These are phyloP conservation scores for Wolfiporia cocos DNA, from an alignment of 1,284 basidiomycete species.

Conservation along the genomic window DNA sequence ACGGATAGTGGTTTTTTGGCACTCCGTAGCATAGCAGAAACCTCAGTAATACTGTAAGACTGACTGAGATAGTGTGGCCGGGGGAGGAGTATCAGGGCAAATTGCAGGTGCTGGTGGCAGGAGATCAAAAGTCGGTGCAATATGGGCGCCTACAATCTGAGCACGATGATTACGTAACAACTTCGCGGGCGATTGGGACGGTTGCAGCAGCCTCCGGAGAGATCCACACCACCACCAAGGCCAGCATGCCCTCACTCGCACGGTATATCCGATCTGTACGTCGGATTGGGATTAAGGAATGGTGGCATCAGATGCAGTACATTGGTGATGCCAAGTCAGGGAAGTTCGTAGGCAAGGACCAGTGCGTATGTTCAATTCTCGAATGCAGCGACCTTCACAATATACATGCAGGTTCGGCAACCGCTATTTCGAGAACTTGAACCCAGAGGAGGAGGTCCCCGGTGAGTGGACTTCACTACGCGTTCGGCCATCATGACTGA, in stretches of 20 bases:
- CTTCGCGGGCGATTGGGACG: too few relatives aligned
- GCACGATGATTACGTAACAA: too few relatives aligned
- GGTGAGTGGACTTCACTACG: slow-evolving; percentile 41
- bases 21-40: background rate
- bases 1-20: background rate
- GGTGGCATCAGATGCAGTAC: slow-evolving; percentile 83
- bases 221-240: slow-evolving; percentile 1
- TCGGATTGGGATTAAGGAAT: slow-evolving; percentile 72
- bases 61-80: background rate
- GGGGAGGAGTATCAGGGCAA: too few relatives aligned
- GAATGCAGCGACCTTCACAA: slow-evolving; percentile 1
- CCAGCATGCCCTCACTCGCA: slow-evolving; percentile 30
- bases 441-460: slow-evolving; percentile 80
- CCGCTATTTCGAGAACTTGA: slow-evolving; percentile 86
- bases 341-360: slow-evolving; percentile 73
- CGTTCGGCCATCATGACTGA: too few relatives aligned
- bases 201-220: too few relatives aligned
- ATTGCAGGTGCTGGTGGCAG: too few relatives aligned
- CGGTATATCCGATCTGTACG: slow-evolving; percentile 74
- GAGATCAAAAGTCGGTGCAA: too few relatives aligned
- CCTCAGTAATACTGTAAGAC: background rate
- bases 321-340: slow-evolving; percentile 91
- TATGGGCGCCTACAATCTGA: too few relatives aligned
- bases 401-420: slow-evolving; percentile 68
- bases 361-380: slow-evolving; percentile 40